These are phyloP conservation scores for Xylaria hypoxylon DNA, from an alignment of 2,329 filamentous ascomycete genomes.

Conservation along the genomic window DNA sequence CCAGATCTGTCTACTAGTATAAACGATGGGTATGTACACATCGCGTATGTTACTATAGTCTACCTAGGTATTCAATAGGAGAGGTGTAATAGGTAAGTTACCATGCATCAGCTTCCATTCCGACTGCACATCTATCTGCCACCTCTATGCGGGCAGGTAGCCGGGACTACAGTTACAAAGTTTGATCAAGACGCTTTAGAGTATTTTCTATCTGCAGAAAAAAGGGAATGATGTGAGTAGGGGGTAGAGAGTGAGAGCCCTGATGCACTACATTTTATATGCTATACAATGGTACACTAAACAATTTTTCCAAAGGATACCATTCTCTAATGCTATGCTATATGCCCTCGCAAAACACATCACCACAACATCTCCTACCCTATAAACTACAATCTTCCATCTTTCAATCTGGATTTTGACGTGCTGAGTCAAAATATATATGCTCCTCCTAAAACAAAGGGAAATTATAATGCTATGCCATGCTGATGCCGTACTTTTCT, in stretches of 20 bases:
- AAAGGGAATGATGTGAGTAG: no score
- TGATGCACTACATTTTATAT: slow-evolving; percentile 3
- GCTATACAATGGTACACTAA: neutral
- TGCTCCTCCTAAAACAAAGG: neutral
- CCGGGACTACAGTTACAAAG: no score
- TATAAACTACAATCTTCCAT: neutral
- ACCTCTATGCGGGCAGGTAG: no score
- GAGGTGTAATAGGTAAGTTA: no score
- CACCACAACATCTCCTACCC: neutral
- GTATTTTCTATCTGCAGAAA: no score
- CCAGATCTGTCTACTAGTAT: no score
- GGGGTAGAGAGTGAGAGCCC: neutral
- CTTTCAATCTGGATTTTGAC: neutral
- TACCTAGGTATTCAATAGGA: no score
- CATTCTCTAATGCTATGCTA: slow-evolving; percentile 17
- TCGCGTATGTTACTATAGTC: no score
- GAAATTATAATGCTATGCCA: slow-evolving; percentile 25
- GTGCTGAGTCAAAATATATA: slow-evolving; percentile 6
- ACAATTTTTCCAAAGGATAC: neutral
- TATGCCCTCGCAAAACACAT: neutral
- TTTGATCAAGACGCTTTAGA: no score
- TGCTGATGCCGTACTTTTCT: slow-evolving; percentile 25
- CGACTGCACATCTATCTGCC: no score
- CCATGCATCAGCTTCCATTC: no score
- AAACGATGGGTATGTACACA: no score